These are phyloP conservation scores for Suillus hirtellus DNA, from an alignment of 768 basidiomycete species.

Conservation along the genomic window DNA sequence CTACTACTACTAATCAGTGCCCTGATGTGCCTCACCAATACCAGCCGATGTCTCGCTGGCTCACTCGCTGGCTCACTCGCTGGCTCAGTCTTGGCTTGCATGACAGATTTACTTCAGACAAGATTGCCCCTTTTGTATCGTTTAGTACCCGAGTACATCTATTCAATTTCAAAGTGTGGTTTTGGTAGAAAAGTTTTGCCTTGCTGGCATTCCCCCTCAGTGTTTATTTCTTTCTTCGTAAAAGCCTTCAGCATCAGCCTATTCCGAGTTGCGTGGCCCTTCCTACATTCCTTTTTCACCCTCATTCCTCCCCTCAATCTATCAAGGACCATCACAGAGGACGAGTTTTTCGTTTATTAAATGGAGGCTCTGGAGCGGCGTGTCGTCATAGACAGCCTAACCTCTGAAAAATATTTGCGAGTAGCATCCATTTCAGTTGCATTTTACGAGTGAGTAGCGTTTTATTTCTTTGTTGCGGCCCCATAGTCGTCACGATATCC, in stretches of 20 bases:
- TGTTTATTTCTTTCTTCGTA: neutral
- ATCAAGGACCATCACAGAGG: neutral
- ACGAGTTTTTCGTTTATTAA: neutral
- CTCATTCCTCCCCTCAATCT: neutral
- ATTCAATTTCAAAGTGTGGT: neutral
- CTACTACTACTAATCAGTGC: no score
- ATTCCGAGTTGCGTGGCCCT: neutral
- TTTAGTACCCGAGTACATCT: neutral
- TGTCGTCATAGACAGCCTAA: neutral
- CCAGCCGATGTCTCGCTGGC: neutral
- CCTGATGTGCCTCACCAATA: neutral
- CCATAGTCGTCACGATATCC: neutral
- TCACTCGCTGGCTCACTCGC: neutral
- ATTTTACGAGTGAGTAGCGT: slow-evolving; percentile 36
- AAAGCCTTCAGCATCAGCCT: neutral
- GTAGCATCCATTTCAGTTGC: slow-evolving; percentile 38
- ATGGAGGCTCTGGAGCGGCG: neutral
- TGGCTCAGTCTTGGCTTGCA: neutral
- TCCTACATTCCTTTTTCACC: neutral
- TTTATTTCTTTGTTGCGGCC: neutral
- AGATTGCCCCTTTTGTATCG: neutral
- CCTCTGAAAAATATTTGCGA: slow-evolving; percentile 34
- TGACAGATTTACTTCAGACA: neutral
- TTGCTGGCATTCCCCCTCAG: neutral
- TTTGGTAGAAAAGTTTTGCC: neutral